Conservation (phyloP, 176 grass and related monocot genomes). For the Eleusine indica region DNA sequence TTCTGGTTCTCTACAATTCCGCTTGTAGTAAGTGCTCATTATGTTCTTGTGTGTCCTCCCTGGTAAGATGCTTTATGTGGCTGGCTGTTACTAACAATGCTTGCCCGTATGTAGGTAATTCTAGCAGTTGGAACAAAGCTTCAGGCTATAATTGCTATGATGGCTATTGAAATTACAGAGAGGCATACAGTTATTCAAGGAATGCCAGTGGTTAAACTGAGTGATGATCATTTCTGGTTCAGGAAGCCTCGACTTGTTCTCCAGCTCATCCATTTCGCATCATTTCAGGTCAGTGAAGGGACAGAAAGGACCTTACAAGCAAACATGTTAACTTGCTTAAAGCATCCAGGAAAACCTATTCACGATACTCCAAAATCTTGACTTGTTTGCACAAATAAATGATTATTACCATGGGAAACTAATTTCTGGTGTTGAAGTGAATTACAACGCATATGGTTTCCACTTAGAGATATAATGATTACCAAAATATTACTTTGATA, state of each 20-base stretch:
- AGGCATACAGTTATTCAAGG: conserved; percentile 84
- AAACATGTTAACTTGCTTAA: conserved; percentile 23
- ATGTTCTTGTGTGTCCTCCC: neutral
- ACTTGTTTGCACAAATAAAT: neutral
- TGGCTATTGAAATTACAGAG: conserved; percentile 86
- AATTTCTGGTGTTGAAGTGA: neutral
- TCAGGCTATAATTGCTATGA: conserved; percentile 83
- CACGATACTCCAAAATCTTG: neutral
- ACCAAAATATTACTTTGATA: neutral
- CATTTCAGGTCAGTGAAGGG: conserved; percentile 66
- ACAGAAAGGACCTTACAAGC: neutral
- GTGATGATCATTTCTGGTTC: conserved; percentile 88
- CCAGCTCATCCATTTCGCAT: conserved; percentile 79
- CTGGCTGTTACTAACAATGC: conserved; percentile 4
- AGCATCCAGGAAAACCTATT: conserved; percentile 4
- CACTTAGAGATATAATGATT: neutral
- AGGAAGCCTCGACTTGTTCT: conserved; percentile 72
- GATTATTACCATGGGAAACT: neutral
- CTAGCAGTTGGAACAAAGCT: conserved; percentile 87
- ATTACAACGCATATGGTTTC: neutral
- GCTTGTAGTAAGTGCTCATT: conserved; percentile 67
- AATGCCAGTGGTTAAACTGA: conserved; percentile 82
- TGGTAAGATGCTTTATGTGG: neutral
- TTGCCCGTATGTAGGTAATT: conserved; percentile 60
- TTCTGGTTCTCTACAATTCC: conserved; percentile 78